phyloP scores from a whole-genome alignment of 2,329 filamentous ascomycete genomes.

The Sarocladiaceae sp. region DNA sequence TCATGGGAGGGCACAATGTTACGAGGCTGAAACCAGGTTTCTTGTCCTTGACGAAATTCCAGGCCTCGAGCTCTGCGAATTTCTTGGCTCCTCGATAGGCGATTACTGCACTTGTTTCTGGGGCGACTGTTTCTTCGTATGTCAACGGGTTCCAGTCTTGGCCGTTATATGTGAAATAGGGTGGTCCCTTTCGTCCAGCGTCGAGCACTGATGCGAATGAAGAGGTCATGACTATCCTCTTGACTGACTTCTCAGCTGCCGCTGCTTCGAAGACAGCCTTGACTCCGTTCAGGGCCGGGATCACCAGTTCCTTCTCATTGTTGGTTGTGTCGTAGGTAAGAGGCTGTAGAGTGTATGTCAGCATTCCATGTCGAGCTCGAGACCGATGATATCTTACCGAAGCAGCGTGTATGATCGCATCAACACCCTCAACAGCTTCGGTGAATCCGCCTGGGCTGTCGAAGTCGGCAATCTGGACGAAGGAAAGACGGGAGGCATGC shows the following conservation, averaged over 20 bases:
- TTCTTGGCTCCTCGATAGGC: constrained; percentile 30
- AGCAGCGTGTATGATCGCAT: constrained; percentile 40
- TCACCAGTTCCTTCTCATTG: constrained; percentile 40
- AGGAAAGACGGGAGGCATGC: constrained; percentile 31
- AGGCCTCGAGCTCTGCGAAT: constrained; percentile 29
- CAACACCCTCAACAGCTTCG: constrained; percentile 34
- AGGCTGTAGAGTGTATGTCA: constrained; percentile 23
- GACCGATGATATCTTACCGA: constrained; percentile 27
- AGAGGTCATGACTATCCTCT: constrained; percentile 52
- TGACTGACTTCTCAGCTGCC: constrained; percentile 17
- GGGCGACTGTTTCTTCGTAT: constrained; percentile 40
- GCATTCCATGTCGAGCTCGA: background rate
- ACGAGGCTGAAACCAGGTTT: constrained; percentile 36
- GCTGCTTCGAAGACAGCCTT: constrained; percentile 33
- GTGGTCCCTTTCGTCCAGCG: constrained; percentile 37
- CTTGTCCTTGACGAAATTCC: constrained; percentile 28
- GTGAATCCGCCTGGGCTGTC: constrained; percentile 29
- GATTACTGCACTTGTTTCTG: constrained; percentile 32
- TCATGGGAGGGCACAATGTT: constrained; percentile 40
- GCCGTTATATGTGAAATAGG: constrained; percentile 48
- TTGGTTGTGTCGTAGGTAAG: constrained; percentile 38
- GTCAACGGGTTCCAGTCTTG: constrained; percentile 56
- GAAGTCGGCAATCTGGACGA: constrained; percentile 39
- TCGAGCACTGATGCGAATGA: constrained; percentile 65
- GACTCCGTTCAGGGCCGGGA: constrained; percentile 42